Evolutionary conservation across 306 rosid genomes (phyloP), one percentile per base, ranked within the genome.

Genomic region (Lathyrus oleraceus): DNA sequence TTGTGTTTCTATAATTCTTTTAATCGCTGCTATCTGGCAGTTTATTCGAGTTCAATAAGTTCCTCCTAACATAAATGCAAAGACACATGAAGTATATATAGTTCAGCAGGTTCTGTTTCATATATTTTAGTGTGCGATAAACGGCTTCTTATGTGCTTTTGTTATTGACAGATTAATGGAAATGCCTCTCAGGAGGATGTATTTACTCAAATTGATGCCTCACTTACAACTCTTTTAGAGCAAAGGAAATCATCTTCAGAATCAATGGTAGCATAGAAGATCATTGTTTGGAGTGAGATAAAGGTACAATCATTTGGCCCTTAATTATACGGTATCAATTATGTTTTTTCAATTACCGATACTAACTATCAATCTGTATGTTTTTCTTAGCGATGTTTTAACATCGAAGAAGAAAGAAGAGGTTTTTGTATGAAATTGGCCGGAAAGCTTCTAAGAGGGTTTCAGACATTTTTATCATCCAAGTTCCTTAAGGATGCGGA

Each of bases 171-270:
- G 92, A 73, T 87, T 53, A 49, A 85, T 60, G 92, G 92, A 59
- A 79, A 78, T 69, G 80, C 42, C 53, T 30, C 87, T 8, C 90
- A 88, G 89, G 86, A 80, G 38, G 87, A 82, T 52, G 97, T 93
- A 77, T 90, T 85, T 82, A 73, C 80, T 47, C 84, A 88, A 84
- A 84, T 93, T 67, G 96, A 93, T 54, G 61, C 57, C 16, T 81
- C 71, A 11, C 81, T 93, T 53, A 25, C 79, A 27, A 73, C 62
- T 48, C 89, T 93, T 74, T 40, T 82, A 21, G 93, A 82, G 79
- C 82, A 73, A 19, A 81, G 82, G 80, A 75, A 82, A 73, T 75
- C 77, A 64, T 67, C 86, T 66, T 71, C 83, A 42, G 83, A 74
- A 66, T 88, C 88, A 60, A 39, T 85, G 69, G 86, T 82, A 8